A percentile compares a stretch with the other conserved stretches of the same genome.
phyloP scores from a whole-genome alignment of 2,329 filamentous ascomycete genomes.

The Claviceps humidiphila region DNA sequence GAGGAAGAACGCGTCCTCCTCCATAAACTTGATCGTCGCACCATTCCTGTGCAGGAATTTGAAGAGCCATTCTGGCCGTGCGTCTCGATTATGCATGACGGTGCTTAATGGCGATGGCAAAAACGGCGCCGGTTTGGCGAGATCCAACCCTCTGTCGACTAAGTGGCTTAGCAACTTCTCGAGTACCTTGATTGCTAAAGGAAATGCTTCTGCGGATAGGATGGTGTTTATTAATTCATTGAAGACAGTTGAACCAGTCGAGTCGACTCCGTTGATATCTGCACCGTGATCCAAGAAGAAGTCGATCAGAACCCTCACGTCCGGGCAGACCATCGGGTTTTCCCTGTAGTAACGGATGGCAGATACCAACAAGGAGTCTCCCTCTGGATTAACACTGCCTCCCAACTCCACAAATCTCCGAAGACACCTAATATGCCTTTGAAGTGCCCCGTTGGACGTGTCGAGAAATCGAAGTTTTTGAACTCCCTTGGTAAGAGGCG shows the following conservation, averaged over 20 bases:
- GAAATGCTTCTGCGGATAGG: background rate
- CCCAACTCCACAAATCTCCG: background rate
- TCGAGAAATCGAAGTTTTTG: background rate
- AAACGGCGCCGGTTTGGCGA: background rate
- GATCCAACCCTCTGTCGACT: background rate
- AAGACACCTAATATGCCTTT: background rate
- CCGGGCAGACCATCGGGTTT: background rate
- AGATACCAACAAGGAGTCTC: background rate
- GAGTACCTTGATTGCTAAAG: background rate
- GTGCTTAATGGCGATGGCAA: background rate
- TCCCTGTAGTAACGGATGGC: background rate
- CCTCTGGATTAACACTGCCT: background rate
- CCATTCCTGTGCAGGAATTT: background rate
- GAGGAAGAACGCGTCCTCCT: background rate
- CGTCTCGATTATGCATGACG: background rate
- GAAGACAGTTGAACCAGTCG: background rate
- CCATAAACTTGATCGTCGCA: background rate
- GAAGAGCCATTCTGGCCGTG: constrained; percentile 1
- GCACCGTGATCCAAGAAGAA: constrained; percentile 1
- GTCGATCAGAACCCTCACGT: background rate
- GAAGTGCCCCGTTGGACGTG: too few relatives aligned
- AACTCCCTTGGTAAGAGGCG: background rate
- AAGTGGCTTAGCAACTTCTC: background rate
- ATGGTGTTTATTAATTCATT: background rate
- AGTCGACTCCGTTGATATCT: background rate